Evolutionary conservation across 805 yeast genomes (phyloP).

Genomic region (Brettanomyces naardenensis): DNA sequence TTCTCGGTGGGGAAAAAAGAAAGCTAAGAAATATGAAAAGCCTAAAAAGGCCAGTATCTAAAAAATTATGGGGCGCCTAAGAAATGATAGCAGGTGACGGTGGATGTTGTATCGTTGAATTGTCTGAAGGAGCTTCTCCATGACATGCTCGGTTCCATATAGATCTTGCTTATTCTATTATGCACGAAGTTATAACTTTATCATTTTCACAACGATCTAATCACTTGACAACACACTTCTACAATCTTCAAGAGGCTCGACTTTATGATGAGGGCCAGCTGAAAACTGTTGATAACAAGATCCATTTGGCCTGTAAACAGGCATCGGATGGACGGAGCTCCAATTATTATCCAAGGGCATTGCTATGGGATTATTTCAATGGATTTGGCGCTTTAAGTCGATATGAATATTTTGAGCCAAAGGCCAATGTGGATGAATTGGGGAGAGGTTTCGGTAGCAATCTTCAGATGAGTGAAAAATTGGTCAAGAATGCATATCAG

Average conservation of each 20-base stretch:
- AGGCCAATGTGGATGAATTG: conserved; percentile 12
- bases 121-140: too few relatives aligned
- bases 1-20: too few relatives aligned
- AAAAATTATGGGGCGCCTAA: too few relatives aligned
- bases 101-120: too few relatives aligned
- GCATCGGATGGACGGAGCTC: conserved; percentile 31
- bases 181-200: conserved; percentile 70
- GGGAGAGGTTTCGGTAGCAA: conserved; percentile 6
- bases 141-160: too few relatives aligned
- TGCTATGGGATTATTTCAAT: conserved; percentile 72
- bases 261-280: conserved; percentile 28
- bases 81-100: too few relatives aligned
- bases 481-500: conserved; percentile 53
- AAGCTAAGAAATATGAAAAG: too few relatives aligned
- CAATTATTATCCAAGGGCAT: conserved; percentile 72
- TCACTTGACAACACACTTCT: conserved; percentile 72
- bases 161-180: conserved; percentile 21
- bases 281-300: not conserved
- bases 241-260: conserved; percentile 69
- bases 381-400: conserved; percentile 67
- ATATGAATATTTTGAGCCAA: conserved; percentile 35
- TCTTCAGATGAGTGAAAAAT: conserved; percentile 22
- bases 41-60: too few relatives aligned
- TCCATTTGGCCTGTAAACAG: conserved; percentile 4
- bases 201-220: conserved; percentile 69